Evolutionary conservation across 2,329 filamentous ascomycete genomes (phyloP).

Genomic region (Pseudogymnoascus sp.): DNA sequence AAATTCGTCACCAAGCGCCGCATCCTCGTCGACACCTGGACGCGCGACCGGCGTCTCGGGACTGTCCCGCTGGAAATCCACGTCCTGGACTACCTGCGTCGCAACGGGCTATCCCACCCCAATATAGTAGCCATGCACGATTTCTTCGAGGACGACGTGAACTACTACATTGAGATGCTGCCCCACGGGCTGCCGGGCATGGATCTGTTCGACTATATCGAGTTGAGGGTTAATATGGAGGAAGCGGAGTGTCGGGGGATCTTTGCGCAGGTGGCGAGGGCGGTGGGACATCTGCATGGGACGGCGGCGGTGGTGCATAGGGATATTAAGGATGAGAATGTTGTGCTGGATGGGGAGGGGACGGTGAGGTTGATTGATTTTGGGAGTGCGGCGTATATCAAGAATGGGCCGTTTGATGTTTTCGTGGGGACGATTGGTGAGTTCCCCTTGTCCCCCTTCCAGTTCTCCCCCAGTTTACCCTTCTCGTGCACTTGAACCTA

Average conservation of each 20-base stretch:
- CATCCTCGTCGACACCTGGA: slow-evolving; percentile 98
- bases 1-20: slow-evolving; percentile 97
- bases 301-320: slow-evolving; percentile 89
- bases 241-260: slow-evolving; percentile 90
- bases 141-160: slow-evolving; percentile 71
- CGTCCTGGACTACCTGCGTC: slow-evolving; percentile 83
- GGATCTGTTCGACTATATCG: slow-evolving; percentile 98
- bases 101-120: slow-evolving; percentile 57
- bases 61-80: slow-evolving; percentile 97
- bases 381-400: slow-evolving; percentile 95
- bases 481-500: too few species aligned
- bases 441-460: slow-evolving; percentile 25
- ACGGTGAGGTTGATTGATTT: slow-evolving; percentile 97
- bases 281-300: slow-evolving; percentile 83
- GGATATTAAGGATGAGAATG: slow-evolving; percentile 98
- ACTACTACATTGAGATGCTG: slow-evolving; percentile 98
- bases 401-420: slow-evolving; percentile 95
- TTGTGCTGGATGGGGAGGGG: slow-evolving; percentile 89
- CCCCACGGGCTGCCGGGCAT: slow-evolving; percentile 93
- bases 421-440: slow-evolving; percentile 97
- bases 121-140: slow-evolving; percentile 67
- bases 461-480: neutral
- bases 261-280: slow-evolving; percentile 84
- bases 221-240: slow-evolving; percentile 92
- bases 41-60: slow-evolving; percentile 80